Evolutionary conservation across 768 basidiomycete species (phyloP), one percentile per base, ranked within the genome.

Genomic region (Boletus speciosus): DNA sequence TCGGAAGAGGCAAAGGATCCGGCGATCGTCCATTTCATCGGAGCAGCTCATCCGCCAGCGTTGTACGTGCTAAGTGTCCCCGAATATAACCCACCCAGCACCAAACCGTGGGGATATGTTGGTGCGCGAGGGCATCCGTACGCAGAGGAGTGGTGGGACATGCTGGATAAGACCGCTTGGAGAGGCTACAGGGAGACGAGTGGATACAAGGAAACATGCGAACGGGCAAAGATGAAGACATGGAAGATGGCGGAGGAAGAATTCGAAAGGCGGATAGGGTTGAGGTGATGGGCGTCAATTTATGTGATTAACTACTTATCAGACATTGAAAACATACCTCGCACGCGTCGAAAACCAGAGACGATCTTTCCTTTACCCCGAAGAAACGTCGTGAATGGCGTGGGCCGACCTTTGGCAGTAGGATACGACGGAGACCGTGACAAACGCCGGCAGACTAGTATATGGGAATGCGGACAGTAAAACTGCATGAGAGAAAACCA

Each of bases 31-130:
- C 81, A 81, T 57, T 82, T 82, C 65, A 79, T 80, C 5, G 79
- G 81, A 1, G 75, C 19, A 4, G 68, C 78, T 10, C 65, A 80
- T 59, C 79, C 80, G 2, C 60, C 59, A 2, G 38, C 80, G 54
- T 71, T 63, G 3, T 67, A 71, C 5, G 74, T 80, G 9, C 21
- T 34, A 21, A 23, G 8, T 10, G 12, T 34, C 21, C 21, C 45
- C 12, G 9, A 34, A 9, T 46, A 10, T 9, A 21, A 34, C 15
- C 21, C 78, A 0, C 75, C 65, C 51, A 75, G 73, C 0, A 69
- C 77, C 4, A 83, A 83, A 59, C 80, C 79, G 1, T 81, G 81
- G 80, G 79, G 79, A 6, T 81, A 80, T 55, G 67, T 74, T 1
- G 76, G 78, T 5, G 66, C 77, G 3, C 78, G 76, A 35, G 75